Conservation (phyloP, 2,329 filamentous ascomycete genomes). For the Dactylonectria macrodidyma region DNA sequence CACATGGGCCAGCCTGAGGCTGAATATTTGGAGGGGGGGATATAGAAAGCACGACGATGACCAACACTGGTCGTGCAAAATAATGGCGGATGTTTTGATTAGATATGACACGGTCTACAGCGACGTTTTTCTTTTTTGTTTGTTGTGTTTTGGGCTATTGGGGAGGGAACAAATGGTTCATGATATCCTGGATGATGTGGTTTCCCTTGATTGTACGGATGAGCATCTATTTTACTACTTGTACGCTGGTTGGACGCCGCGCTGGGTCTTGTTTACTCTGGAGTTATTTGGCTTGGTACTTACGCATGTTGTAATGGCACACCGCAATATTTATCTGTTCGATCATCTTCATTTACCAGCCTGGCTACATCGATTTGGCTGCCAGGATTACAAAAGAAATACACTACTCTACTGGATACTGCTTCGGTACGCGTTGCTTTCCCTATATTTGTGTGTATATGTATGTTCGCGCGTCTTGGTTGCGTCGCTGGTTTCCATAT, state of each 20-base stretch:
- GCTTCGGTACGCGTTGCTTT: too few relatives aligned
- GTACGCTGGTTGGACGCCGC: slow-evolving; percentile 10
- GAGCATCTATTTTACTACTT: slow-evolving; percentile 30
- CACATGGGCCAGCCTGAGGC: slow-evolving; percentile 52
- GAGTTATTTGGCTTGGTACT: slow-evolving; percentile 30
- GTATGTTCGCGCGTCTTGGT: too few relatives aligned
- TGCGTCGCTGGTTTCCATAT: too few relatives aligned
- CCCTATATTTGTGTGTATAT: too few relatives aligned
- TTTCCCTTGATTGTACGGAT: slow-evolving; percentile 26
- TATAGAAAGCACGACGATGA: slow-evolving; percentile 46
- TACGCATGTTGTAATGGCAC: slow-evolving; percentile 42
- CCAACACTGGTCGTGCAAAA: slow-evolving; percentile 27
- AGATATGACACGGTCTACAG: slow-evolving; percentile 28
- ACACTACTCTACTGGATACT: not conserved
- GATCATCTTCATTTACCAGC: slow-evolving; percentile 3
- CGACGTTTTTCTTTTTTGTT: slow-evolving; percentile 37
- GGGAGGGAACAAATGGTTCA: slow-evolving; percentile 32
- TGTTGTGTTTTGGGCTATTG: slow-evolving; percentile 18
- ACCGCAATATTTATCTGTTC: slow-evolving; percentile 17
- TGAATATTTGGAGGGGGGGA: slow-evolving; percentile 52
- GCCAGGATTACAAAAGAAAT: too few relatives aligned
- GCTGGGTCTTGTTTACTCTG: slow-evolving; percentile 10
- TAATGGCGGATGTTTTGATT: slow-evolving; percentile 27
- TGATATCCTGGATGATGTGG: slow-evolving; percentile 35
- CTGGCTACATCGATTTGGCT: not conserved